Conservation (phyloP, 768 basidiomycete species). For the Naganishia vishniacii region DNA sequence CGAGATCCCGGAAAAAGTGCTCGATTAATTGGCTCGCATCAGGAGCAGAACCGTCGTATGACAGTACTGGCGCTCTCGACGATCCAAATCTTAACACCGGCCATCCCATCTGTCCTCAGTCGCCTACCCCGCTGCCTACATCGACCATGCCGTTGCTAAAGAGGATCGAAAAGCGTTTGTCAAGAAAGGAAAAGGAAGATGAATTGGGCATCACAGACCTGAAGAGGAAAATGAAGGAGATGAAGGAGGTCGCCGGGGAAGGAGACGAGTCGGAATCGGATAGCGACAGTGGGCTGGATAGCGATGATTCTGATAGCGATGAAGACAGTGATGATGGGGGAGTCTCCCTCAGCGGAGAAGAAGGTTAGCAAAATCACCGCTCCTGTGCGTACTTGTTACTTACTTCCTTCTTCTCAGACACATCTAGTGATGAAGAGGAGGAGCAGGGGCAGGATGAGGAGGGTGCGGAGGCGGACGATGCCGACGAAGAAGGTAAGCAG, state of each 20-base stretch:
- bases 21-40: too few species aligned
- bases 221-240: constrained; percentile 18
- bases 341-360: constrained; percentile 11
- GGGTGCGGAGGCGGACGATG: neutral
- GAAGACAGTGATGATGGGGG: neutral
- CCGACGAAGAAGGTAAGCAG: neutral
- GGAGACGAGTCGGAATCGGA: neutral
- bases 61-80: too few species aligned
- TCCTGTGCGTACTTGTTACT: neutral
- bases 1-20: too few species aligned
- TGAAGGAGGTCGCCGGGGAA: neutral
- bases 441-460: neutral
- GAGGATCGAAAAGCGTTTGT: constrained; percentile 15
- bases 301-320: constrained; percentile 8
- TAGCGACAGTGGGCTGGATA: neutral
- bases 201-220: constrained; percentile 8
- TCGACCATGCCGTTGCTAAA: constrained; percentile 14
- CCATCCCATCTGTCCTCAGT: too few species aligned
- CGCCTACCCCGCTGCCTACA: neutral
- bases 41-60: too few species aligned
- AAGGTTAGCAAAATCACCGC: neutral
- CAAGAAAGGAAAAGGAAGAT: constrained; percentile 15
- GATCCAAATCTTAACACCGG: too few species aligned
- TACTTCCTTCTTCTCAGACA: neutral
- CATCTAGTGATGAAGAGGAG: constrained; percentile 11